phyloP scores from a whole-genome alignment of 306 rosid genomes.

The Fagus sylvatica region DNA sequence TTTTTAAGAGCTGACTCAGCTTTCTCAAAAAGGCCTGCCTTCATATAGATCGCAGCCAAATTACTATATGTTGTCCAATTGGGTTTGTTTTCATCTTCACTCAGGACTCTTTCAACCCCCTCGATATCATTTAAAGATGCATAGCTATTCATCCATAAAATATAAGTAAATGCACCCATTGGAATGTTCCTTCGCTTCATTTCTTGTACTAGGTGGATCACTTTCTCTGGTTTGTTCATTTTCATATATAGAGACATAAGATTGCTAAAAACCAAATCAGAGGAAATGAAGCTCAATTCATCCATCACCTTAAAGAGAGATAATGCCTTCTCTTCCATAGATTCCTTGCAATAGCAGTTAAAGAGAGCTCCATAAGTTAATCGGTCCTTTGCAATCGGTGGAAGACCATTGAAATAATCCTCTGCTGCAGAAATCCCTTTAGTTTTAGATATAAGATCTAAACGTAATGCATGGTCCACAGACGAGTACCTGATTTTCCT shows the following conservation, averaged over 20 bases:
- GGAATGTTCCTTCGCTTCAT: constrained; percentile 64
- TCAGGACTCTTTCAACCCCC: constrained; percentile 48
- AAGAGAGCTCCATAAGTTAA: constrained; percentile 69
- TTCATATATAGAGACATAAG: constrained; percentile 70
- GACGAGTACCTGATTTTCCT: constrained; percentile 49
- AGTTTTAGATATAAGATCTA: constrained; percentile 67
- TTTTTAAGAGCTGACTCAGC: constrained; percentile 58
- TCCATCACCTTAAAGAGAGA: constrained; percentile 51
- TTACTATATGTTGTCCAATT: constrained; percentile 74
- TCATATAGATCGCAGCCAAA: constrained; percentile 68
- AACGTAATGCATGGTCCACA: constrained; percentile 50
- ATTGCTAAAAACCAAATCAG: constrained; percentile 49
- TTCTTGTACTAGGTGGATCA: constrained; percentile 41
- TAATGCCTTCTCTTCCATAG: constrained; percentile 63
- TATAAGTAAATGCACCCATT: constrained; percentile 37
- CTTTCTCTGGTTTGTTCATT: constrained; percentile 56
- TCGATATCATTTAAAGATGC: constrained; percentile 46
- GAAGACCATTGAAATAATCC: constrained; percentile 49
- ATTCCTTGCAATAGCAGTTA: constrained; percentile 67
- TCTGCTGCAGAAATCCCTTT: constrained; percentile 69
- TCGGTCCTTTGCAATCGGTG: constrained; percentile 49
- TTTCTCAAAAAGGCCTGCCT: constrained; percentile 56
- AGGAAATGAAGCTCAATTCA: constrained; percentile 40
- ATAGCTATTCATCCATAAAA: constrained; percentile 76
- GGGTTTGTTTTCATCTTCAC: constrained; percentile 26